Conservation (phyloP, 192 early-diverging fungal genomes). For the Spizellomyces sp. region DNA sequence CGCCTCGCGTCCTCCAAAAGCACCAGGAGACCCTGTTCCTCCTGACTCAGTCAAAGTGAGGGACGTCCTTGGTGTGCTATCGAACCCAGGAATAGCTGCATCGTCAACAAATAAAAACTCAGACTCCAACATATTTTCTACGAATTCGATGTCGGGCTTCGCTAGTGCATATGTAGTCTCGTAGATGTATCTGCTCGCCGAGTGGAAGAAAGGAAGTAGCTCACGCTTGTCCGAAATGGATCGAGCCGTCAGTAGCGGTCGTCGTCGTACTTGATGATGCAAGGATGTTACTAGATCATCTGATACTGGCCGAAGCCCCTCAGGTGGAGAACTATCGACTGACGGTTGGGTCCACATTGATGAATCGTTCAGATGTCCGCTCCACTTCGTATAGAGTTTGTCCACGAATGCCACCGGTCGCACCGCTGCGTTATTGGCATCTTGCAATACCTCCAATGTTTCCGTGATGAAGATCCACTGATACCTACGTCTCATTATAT, state of each 20-base stretch:
- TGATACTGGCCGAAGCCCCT: no score
- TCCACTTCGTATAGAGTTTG: no score
- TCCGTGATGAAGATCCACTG: slow-evolving; percentile 96
- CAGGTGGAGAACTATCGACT: no score
- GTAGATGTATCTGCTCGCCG: slow-evolving; percentile 75
- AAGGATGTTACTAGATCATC: slow-evolving; percentile 18
- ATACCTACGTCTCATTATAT: slow-evolving; percentile 52
- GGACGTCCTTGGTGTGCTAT: no score
- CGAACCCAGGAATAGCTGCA: no score
- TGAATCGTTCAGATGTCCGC: no score
- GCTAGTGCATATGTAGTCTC: slow-evolving; percentile 70
- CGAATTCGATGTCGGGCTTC: slow-evolving; percentile 73
- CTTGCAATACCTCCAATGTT: slow-evolving; percentile 68
- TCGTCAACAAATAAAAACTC: slow-evolving; percentile 17
- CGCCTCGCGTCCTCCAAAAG: no score
- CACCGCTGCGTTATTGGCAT: no score
- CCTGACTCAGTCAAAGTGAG: no score
- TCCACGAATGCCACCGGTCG: no score
- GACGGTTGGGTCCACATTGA: no score
- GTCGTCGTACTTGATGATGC: slow-evolving; percentile 36
- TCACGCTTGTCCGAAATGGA: slow-evolving; percentile 68
- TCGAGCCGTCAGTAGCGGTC: slow-evolving; percentile 76
- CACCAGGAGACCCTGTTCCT: no score
- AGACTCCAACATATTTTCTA: slow-evolving; percentile 69
- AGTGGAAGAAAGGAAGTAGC: slow-evolving; percentile 77